These are phyloP conservation scores for Eucalyptus virginea DNA, from an alignment of 345 rosid genomes.

Conservation along the genomic window DNA sequence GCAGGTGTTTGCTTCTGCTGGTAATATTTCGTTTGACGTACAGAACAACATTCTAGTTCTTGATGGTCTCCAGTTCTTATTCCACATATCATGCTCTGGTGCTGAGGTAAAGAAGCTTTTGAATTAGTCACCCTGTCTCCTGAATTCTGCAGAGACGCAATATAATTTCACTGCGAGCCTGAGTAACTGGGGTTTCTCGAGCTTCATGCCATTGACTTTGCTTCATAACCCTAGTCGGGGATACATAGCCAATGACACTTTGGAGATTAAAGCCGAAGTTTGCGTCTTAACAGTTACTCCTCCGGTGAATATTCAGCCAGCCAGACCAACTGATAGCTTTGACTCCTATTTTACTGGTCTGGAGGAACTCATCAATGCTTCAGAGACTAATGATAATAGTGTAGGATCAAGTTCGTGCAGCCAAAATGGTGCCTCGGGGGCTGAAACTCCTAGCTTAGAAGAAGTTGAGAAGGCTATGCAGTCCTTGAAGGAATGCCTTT, in stretches of 20 bases:
- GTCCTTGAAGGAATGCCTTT: conserved; percentile 1
- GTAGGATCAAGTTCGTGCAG: background rate
- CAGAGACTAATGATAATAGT: background rate
- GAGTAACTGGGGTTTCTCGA: background rate
- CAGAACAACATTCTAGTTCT: background rate
- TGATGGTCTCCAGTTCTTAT: background rate
- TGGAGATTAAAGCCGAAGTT: background rate
- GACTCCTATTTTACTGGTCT: background rate
- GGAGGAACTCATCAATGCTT: background rate
- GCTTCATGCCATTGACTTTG: background rate
- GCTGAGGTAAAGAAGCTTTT: background rate
- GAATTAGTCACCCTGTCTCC: background rate
- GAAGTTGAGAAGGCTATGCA: background rate
- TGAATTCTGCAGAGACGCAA: background rate
- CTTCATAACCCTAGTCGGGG: background rate
- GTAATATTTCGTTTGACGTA: background rate
- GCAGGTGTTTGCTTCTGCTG: background rate
- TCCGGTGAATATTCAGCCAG: background rate
- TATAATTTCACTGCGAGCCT: background rate
- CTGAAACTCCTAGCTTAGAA: background rate
- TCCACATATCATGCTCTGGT: background rate
- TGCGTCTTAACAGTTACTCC: background rate
- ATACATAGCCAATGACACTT: background rate
- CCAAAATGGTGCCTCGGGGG: background rate
- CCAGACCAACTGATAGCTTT: background rate